Evolutionary conservation across 208 protist genomes (phyloP).

Genomic region (Trypanosoma melophagium): DNA sequence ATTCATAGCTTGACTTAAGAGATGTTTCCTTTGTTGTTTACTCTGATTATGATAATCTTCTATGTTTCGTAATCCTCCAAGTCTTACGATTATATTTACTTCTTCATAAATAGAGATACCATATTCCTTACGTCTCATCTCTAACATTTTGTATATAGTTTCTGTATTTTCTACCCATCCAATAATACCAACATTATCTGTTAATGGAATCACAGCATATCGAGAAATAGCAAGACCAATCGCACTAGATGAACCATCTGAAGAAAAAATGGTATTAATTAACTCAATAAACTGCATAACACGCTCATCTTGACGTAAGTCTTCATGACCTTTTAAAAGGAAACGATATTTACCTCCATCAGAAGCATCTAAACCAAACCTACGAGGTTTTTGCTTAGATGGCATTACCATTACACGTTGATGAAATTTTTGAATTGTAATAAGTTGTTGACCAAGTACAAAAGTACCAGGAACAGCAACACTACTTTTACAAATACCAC

Average conservation of each 20-base stretch:
- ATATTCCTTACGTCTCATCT: conserved; percentile 66
- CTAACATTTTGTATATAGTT: conserved; percentile 93
- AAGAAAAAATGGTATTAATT: conserved; percentile 97
- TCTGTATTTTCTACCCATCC: conserved; percentile 99
- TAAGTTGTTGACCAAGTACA: conserved; percentile 82
- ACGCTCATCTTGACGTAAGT: conserved; percentile 98
- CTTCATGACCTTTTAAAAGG: conserved; percentile 98
- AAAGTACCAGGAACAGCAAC: conserved; percentile 98
- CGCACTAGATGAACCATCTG: conserved; percentile 76
- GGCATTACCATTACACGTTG: conserved; percentile 95
- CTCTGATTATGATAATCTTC: conserved; percentile 83
- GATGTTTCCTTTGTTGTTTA: conserved; percentile 71
- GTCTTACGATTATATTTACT: conserved; percentile 77
- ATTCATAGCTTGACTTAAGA: conserved; percentile 94
- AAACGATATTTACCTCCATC: conserved; percentile 97
- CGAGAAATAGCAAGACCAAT: conserved; percentile 93
- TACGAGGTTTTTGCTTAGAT: conserved; percentile 99
- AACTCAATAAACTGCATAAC: conserved; percentile 99
- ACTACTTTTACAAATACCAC: conserved; percentile 92
- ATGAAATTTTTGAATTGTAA: conserved; percentile 95
- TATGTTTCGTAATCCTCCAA: conserved; percentile 63
- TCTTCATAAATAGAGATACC: conserved; percentile 86
- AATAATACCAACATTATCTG: conserved; percentile 98
- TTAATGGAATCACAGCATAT: conserved; percentile 99
- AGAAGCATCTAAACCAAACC: conserved; percentile 95